Percentiles rank a stretch among this genome's conserved stretches.
Evolutionary conservation across 441 rosid genomes (phyloP).

Genomic region (California macrophylla): DNA sequence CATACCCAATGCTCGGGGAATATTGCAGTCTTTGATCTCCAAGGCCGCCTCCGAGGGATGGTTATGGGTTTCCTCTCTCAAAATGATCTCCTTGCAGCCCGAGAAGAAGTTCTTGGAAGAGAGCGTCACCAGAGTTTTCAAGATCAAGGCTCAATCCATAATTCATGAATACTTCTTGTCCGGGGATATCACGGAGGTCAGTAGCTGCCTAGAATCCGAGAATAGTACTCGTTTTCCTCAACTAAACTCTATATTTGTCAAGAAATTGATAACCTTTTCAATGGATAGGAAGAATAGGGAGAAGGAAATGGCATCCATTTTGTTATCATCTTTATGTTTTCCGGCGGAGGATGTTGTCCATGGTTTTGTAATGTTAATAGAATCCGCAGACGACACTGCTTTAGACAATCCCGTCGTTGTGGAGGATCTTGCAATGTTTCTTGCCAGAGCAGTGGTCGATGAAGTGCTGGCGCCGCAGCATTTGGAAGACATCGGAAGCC

Average conservation of each 20-base stretch:
- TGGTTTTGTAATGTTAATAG: slow-evolving; percentile 59
- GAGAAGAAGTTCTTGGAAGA: slow-evolving; percentile 32
- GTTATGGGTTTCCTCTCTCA: slow-evolving; percentile 68
- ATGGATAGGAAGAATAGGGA: slow-evolving; percentile 84
- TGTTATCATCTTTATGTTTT: slow-evolving; percentile 57
- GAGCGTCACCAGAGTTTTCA: slow-evolving; percentile 34
- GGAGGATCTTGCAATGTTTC: slow-evolving; percentile 79
- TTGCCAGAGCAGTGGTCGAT: slow-evolving; percentile 72
- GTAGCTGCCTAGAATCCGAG: slow-evolving; percentile 50
- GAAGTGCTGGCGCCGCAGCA: slow-evolving; percentile 72
- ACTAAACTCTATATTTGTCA: slow-evolving; percentile 59
- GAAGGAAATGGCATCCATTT: slow-evolving; percentile 79
- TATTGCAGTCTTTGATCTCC: slow-evolving; percentile 55
- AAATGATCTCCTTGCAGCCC: slow-evolving; percentile 34
- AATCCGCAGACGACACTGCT: slow-evolving; percentile 76
- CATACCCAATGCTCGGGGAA: slow-evolving; percentile 51
- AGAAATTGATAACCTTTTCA: slow-evolving; percentile 60
- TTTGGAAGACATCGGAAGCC: slow-evolving; percentile 50
- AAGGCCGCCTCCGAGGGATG: slow-evolving; percentile 80
- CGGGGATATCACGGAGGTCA: slow-evolving; percentile 58
- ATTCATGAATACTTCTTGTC: slow-evolving; percentile 63
- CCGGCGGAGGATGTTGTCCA: slow-evolving; percentile 55
- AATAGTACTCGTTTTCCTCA: slow-evolving; percentile 32
- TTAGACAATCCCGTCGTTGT: slow-evolving; percentile 65
- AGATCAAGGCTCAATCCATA: slow-evolving; percentile 53